A percentile compares a stretch with the other conserved stretches of the same genome.
Evolutionary conservation across 352 stramenopile species (phyloP).

Genomic region (Globisporangium spiculum): DNA sequence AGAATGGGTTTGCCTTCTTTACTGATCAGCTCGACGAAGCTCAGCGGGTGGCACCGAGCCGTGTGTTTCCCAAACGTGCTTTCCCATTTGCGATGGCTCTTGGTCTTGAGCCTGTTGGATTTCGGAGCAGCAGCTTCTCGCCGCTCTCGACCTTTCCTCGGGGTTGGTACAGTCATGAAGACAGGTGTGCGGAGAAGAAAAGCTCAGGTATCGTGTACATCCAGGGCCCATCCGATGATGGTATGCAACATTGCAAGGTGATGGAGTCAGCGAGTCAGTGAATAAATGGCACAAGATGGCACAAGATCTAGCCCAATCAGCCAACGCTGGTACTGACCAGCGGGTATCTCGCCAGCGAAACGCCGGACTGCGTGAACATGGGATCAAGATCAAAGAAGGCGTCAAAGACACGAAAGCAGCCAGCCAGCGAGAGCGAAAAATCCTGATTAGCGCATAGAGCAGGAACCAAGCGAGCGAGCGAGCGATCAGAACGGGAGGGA

Average conservation of each 20-base stretch:
- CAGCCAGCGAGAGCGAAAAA: not conserved
- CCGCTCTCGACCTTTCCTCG: not conserved
- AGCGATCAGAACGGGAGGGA: constrained; percentile 1
- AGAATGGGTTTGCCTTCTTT: constrained; percentile 58
- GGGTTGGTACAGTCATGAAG: constrained; percentile 6
- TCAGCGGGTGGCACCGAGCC: constrained; percentile 26
- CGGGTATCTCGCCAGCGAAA: constrained; percentile 6
- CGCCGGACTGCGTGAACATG: constrained; percentile 2
- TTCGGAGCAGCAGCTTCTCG: not conserved
- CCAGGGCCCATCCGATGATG: not conserved
- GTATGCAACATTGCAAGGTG: not conserved
- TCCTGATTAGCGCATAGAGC: not conserved
- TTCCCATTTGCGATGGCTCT: constrained; percentile 47
- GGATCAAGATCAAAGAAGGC: not conserved
- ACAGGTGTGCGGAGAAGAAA: not conserved
- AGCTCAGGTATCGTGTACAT: not conserved
- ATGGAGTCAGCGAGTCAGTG: not conserved
- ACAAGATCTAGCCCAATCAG: not conserved
- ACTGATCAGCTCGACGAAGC: constrained; percentile 36
- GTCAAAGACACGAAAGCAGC: constrained; percentile 8
- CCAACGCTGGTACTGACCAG: not conserved
- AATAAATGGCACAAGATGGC: constrained; percentile 2
- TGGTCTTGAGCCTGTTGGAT: constrained; percentile 25
- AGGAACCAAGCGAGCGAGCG: not conserved
- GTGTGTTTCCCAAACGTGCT: constrained; percentile 36